Evolutionary conservation across 225 moss, liverwort and hornwort species (phyloP).

Genomic region (Thuidium tamariscinum): DNA sequence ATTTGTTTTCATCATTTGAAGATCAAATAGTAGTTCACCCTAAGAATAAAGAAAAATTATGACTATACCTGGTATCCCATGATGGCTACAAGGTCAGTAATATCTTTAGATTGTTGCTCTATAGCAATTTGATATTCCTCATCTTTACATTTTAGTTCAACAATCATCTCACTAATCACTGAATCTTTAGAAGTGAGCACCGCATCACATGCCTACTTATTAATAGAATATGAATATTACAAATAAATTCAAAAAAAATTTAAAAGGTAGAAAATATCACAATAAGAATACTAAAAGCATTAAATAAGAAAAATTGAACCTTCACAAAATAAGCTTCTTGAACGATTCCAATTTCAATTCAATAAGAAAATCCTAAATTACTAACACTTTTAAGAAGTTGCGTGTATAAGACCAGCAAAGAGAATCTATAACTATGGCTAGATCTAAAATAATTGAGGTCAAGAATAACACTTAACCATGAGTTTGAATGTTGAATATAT

Average conservation of each 20-base stretch:
- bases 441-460: not conserved
- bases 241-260: not conserved
- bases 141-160: conserved; percentile 40
- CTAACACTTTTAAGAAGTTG: not conserved
- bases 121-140: conserved; percentile 28
- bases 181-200: conserved; percentile 36
- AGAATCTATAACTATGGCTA: not conserved
- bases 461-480: not conserved
- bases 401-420: not conserved
- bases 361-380: not conserved
- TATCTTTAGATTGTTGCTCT: conserved; percentile 46
- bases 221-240: not conserved
- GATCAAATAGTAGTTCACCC: not conserved
- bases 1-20: not conserved
- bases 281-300: not conserved
- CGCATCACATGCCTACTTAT: conserved; percentile 32
- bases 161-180: conserved; percentile 24
- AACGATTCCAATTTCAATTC: not conserved
- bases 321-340: not conserved
- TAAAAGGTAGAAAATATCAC: not conserved
- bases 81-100: conserved; percentile 18
- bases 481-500: not conserved
- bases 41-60: not conserved
- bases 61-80: conserved; percentile 23
- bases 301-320: not conserved